Evolutionary conservation across 805 yeast species (phyloP), one percentile per base, ranked within the genome.

Genomic region (Ogataea populi-albae): DNA sequence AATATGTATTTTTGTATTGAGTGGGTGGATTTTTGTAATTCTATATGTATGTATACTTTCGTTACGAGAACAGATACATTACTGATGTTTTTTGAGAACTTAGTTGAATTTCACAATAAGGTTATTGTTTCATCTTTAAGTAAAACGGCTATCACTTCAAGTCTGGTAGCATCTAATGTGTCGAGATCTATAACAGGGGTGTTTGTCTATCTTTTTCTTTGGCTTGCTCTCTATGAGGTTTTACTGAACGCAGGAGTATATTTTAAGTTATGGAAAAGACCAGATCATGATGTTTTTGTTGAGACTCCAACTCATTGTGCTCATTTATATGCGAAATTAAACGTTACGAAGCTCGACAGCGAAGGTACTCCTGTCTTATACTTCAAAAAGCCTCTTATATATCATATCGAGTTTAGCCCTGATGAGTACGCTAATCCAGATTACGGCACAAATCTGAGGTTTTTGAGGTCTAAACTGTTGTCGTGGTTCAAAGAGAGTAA

Each of bases 301-400:
- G 84, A 82, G 29, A 72, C 76, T 17, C 93, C 91, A 0, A 79
- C 80, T 6, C 91, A 82, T 55, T 83, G 88, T 60, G 88, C 93
- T 1, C 87, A 83, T 57, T 66, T 82, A 1, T 77, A 77, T 43
- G 72, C 78, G 5, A 60, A 73, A 17, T 64, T 82, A 33, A 72
- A 77, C 36, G 51, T 76, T 11, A 38, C 27, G 23, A 17, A n/a
- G 17, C n/a, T 33, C 45, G 30, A 11, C 30, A 23, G n/a, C 32
- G 26, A 3, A 17, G 30, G 9, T 10, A 35, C 1, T 21, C 58
- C 37, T 35, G 52, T 31, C 41, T 64, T 15, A 35, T 47, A 27
- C 21, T 17, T 27, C 9, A 17, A 27, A 4, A 57, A 52, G 17
- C 71, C 75, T 2, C 43, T 82, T 21, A 65, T 64, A 17, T 85